Base-by-base conservation (phyloP, 352 stramenopile species). In the Phytopythium chamaehyphon region DNA sequence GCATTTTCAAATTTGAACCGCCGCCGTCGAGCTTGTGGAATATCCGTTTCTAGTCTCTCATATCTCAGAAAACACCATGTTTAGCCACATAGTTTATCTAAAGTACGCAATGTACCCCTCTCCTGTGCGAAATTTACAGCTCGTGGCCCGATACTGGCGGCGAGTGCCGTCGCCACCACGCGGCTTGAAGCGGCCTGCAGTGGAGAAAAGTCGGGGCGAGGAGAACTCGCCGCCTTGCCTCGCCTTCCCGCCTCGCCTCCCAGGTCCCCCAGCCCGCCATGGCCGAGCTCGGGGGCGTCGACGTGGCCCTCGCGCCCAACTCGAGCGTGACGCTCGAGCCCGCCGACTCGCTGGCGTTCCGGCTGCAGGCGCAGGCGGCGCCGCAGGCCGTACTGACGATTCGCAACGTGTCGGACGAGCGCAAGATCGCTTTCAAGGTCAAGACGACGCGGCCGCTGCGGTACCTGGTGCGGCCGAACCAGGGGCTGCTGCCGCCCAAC, bases 381-480 rank as follows among this genome's bases (percentile, higher is more conserved):
- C 82, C 84, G 14, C 84, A 95, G 62, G 80, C 82, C 21, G 75
- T 90, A 54, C 54, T 95, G 50, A 90, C 74, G 47, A 93, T 95
- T 60, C 77, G 80, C 52, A 95, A 95, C 58, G 76, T 86, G 51
- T 86, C 82, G 55, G 76, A 86, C 45, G 59, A 70, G 40, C 82
- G 82, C 36, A 90, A 92, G 61, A 85, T 95, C 59, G 84, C 84
- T 54, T 95, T 95, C 58, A 95, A 95, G 54, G 84, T 95, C 24
- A 95, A 95, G 71, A 95, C 84, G 36, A 95, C 84, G 57, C 83
- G 85, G 21, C 85, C 85, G 23, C 55, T 93, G 64, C 81, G 85
- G n/a, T 95, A 95, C 62, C 61, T 95, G n/a, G 85, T 95, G 69
- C 85, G 85, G 5, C 85, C 85, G 36, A 95, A 95, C 61, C 85